Base-by-base conservation (phyloP, 768 basidiomycete genomes). In the Fibroporia radiculosa region DNA sequence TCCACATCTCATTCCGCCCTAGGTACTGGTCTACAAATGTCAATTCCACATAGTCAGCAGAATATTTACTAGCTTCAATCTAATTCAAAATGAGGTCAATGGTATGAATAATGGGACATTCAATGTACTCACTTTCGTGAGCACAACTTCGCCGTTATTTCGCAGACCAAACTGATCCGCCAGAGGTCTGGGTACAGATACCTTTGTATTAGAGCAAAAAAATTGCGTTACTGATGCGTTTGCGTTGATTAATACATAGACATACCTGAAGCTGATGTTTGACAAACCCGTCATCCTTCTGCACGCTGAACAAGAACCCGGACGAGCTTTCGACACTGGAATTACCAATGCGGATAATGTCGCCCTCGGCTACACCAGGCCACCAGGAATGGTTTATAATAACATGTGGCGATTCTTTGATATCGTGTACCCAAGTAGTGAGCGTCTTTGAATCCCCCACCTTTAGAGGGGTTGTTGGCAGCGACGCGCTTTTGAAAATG, bases 1-100 rank as follows among this genome's bases (percentile, higher is more conserved):
- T 72, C 91, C 93, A 97, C 92, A 96, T 95, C 53, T 97, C 96
- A 49, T 87, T 91, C 36, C 96, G 79, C 13, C 93, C 95, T 13
- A 97, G 72, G 60, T 97, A 97, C 58, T 95, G 92, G 60, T 96
- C 93, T 50, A 89, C 87, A 58, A 98, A 98, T 36, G 81, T 80
- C 45, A 98, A 75, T 57, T 98, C 95, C 40, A 98, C 74, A 57
- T 82, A 84, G 48, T 87, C 82, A 1, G 86, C 88, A 20, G 67
- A 73, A 48, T 77, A 74, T 28, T 66, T 64, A 6, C 71, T 67
- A 52, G 72, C 77, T 51, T 93, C 80, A 32, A 88, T 84, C 87
- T 90, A 42, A 23, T 4, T 2, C 3, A 24, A n/a, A 10, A 12
- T 47, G 13, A 42, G 38, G 11, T 19, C 38, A 3, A 7, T 7